Evolutionary conservation across 2,329 filamentous ascomycete genomes (phyloP).

Genomic region (Drechslerella coelobrocha): DNA sequence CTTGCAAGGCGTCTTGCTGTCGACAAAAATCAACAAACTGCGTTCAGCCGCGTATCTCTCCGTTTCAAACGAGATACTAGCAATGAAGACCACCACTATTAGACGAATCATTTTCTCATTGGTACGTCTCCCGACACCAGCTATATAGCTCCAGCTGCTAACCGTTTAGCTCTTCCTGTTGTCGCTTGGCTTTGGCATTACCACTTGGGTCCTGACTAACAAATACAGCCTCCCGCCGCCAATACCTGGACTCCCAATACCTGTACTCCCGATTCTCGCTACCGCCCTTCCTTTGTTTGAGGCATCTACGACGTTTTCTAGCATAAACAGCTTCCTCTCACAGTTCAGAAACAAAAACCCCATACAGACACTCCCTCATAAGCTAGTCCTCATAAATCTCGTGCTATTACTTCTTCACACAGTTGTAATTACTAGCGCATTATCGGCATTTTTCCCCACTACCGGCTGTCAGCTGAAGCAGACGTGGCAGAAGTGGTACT

Average conservation of each 20-base stretch:
- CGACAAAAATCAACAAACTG: no score
- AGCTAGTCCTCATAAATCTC: background rate
- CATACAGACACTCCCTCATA: no score
- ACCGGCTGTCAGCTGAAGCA: constrained; percentile 8
- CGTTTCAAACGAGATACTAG: no score
- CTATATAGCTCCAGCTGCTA: background rate
- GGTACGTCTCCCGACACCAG: background rate
- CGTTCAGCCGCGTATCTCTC: no score
- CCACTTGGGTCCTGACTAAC: no score
- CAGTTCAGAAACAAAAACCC: background rate
- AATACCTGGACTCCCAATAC: background rate
- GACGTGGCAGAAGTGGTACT: constrained; percentile 31
- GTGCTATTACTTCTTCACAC: background rate
- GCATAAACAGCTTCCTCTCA: background rate
- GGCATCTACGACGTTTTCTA: background rate
- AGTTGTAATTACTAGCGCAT: background rate
- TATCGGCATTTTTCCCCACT: background rate
- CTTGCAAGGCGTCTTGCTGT: no score
- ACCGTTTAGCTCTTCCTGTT: background rate
- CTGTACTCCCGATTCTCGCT: background rate
- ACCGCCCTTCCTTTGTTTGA: constrained; percentile 4
- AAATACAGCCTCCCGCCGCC: constrained; percentile 10
- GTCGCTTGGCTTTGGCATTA: background rate
- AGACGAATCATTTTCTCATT: background rate
- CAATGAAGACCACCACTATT: background rate